These are phyloP conservation scores for Stemphylium lycopersici DNA, from an alignment of 2,329 filamentous ascomycete genomes.

Conservation along the genomic window DNA sequence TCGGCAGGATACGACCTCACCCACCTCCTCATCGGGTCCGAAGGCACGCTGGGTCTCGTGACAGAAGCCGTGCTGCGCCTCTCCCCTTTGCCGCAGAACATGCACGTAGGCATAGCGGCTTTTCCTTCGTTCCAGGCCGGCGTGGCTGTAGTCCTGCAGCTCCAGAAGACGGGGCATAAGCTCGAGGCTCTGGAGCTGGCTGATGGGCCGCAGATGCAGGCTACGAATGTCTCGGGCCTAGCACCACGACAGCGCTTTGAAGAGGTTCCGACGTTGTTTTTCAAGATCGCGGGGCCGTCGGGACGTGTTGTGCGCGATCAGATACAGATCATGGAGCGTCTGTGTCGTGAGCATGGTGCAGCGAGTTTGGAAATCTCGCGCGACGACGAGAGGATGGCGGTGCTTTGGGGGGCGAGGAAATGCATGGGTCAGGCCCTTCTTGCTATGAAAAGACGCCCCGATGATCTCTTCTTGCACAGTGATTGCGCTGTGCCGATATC, in stretches of 20 bases:
- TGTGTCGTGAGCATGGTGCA: constrained; percentile 62
- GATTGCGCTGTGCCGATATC: constrained; percentile 80
- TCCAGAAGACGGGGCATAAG: constrained; percentile 79
- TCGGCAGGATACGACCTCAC: constrained; percentile 92
- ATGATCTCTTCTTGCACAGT: constrained; percentile 72
- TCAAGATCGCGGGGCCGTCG: constrained; percentile 72
- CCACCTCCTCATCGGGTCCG: constrained; percentile 83
- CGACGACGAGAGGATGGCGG: constrained; percentile 64
- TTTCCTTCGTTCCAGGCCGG: constrained; percentile 71
- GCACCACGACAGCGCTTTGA: constrained; percentile 62
- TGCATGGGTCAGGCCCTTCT: constrained; percentile 74
- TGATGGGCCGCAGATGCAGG: constrained; percentile 82
- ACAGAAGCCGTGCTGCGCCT: constrained; percentile 89
- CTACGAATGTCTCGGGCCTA: constrained; percentile 67
- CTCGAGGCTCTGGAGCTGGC: constrained; percentile 88
- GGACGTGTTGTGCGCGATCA: constrained; percentile 73
- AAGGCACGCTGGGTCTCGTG: constrained; percentile 88
- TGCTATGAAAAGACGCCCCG: constrained; percentile 63
- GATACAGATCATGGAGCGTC: constrained; percentile 66
- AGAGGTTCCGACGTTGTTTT: constrained; percentile 72
- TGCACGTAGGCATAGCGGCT: constrained; percentile 75
- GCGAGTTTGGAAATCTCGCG: constrained; percentile 70
- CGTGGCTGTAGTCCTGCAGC: constrained; percentile 75
- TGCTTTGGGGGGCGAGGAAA: constrained; percentile 77
- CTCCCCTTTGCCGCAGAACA: constrained; percentile 75